Base-by-base conservation (phyloP, 306 rosid species). In the Adenanthera pavonina region DNA sequence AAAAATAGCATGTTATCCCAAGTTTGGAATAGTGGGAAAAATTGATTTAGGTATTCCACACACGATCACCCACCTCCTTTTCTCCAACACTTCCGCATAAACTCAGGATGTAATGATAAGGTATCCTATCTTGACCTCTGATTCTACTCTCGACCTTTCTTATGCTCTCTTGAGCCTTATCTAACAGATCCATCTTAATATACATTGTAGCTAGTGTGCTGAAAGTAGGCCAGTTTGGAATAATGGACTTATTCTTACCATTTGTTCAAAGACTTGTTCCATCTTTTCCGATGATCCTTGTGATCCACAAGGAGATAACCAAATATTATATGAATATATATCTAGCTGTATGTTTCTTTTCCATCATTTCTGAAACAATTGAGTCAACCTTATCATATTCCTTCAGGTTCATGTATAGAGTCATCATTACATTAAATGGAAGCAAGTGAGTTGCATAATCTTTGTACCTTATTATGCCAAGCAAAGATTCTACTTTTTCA, bases 391-490 rank as follows among this genome's bases (percentile, higher is more conserved):
- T 89, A 75, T 85, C 94, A 82, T 86, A 92, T 69, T 96, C 97
- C 87, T 82, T 84, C 30, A 89, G 86, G 83, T 93, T 93, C 98
- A 89, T 89, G 84, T 93, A 96, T 64, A 96, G 91, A 80, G 97
- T 96, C 99, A 96, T 96, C 98, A 96, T 96, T 75, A 92, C 95
- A 85, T 96, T 96, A 85, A 78, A 93, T 60, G 99, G 92, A 67
- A 96, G 97, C 0, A 97, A 34, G 53, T 92, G 91, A 47, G 69
- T 46, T 13, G 94, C 91, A 81, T 86, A 87, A 34, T 88, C 91
- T 87, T 89, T 96, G 65, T 61, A 81, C 87, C 93, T 91, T 94
- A 96, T 96, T 80, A 53, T 72, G 19, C 88, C 98, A 14, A 96
- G 88, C 78, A 96, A 77, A 72, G 91, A 78, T 83, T 96, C 99